Conservation (phyloP, 805 yeast species). For the Blastobotrys mokoenaii region DNA sequence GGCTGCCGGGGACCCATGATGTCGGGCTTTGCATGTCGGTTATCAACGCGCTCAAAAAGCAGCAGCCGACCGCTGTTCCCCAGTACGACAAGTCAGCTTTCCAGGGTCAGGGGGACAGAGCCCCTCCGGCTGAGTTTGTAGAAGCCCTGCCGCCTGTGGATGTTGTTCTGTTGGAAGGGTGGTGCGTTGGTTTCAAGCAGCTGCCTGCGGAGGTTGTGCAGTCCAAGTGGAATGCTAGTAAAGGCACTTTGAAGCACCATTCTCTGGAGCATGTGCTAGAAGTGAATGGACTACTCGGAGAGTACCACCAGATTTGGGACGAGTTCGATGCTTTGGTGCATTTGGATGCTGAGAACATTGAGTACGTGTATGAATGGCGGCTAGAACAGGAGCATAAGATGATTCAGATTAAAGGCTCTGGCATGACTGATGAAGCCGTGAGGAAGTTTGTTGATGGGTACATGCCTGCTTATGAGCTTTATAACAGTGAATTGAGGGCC, state of each 20-base stretch:
- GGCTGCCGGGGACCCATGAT: constrained; percentile 94
- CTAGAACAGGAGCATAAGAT: constrained; percentile 60
- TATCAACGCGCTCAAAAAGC: constrained; percentile 27
- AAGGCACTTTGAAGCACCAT: constrained; percentile 23
- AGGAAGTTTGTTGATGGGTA: constrained; percentile 65
- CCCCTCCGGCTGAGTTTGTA: constrained; percentile 34
- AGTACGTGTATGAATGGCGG: constrained; percentile 73
- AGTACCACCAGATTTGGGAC: constrained; percentile 49
- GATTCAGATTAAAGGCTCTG: constrained; percentile 46
- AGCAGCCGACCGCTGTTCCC: constrained; percentile 42
- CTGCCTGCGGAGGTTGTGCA: constrained; percentile 27
- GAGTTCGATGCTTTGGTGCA: constrained; percentile 53
- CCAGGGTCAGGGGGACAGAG: constrained; percentile 75
- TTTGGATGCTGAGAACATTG: constrained; percentile 49
- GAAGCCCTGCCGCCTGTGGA: constrained; percentile 37
- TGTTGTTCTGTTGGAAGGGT: constrained; percentile 79
- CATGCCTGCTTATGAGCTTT: constrained; percentile 76
- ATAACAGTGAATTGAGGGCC: constrained; percentile 23
- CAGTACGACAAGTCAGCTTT: constrained; percentile 67
- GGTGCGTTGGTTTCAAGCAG: constrained; percentile 78
- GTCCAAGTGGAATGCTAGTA: constrained; percentile 23
- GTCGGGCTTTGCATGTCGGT: constrained; percentile 33
- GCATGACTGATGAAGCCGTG: constrained; percentile 77
- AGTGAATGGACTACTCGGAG: constrained; percentile 45
- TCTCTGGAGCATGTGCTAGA: constrained; percentile 24